Conservation (phyloP, 768 basidiomycete genomes). For the Bullera alba region DNA sequence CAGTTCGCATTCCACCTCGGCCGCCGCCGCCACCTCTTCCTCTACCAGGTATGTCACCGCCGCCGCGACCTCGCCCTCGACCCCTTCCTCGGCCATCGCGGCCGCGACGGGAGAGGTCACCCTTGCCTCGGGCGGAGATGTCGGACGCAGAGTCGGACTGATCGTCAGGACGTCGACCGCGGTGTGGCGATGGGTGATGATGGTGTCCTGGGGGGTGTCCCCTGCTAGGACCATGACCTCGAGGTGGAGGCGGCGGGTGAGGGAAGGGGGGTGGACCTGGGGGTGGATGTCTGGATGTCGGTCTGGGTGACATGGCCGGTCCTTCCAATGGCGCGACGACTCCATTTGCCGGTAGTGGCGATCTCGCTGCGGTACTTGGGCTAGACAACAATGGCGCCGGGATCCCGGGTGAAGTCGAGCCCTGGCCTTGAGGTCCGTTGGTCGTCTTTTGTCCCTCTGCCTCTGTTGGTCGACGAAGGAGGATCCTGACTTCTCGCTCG, state of each 20-base stretch:
- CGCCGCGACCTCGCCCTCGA: slow-evolving; percentile 1
- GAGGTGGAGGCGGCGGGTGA: slow-evolving; percentile 4
- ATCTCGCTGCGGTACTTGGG: slow-evolving; percentile 5
- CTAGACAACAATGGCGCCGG: neutral
- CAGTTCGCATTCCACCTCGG: slow-evolving; percentile 2
- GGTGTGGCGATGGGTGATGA: too few relatives aligned
- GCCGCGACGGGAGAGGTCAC: neutral
- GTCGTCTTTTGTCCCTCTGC: neutral
- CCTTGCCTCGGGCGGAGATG: too few relatives aligned
- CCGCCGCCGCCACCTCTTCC: slow-evolving; percentile 2
- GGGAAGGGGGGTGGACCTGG: neutral
- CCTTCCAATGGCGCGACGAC: slow-evolving; percentile 5
- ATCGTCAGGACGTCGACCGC: too few relatives aligned
- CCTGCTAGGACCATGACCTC: neutral
- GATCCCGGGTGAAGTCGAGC: neutral
- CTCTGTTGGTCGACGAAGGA: slow-evolving; percentile 21
- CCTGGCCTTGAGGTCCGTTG: neutral
- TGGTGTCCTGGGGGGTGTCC: neutral
- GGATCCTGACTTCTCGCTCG: slow-evolving; percentile 28
- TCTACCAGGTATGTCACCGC: slow-evolving; percentile 2
- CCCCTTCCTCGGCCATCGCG: slow-evolving; percentile 1
- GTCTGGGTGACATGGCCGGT: too few relatives aligned
- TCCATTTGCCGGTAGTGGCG: slow-evolving; percentile 6
- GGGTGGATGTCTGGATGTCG: neutral
- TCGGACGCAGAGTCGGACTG: too few relatives aligned